Base-by-base conservation (phyloP, 352 stramenopile species). In the Halophytophthora batemanensis region DNA sequence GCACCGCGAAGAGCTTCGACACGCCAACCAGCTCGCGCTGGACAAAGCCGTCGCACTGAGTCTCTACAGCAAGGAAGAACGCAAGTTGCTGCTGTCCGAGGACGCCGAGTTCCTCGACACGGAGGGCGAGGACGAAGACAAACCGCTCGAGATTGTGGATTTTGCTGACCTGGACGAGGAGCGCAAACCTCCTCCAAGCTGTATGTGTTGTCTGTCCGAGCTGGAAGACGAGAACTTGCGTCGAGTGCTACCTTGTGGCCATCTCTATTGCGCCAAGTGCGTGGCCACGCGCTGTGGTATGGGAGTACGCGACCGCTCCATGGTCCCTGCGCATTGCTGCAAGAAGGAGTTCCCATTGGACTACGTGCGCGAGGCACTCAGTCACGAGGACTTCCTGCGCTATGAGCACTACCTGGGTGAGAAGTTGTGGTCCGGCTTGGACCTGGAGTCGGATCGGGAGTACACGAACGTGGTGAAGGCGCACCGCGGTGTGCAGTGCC, bases 251-350 rank as follows among this genome's bases (percentile, higher is more conserved):
- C 52, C 69, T 3, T 92, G 79, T 31, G 66, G 71, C 2, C 77
- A 92, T 28, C 21, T 87, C 15, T 92, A 90, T 49, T 92, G 82
- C 47, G 49, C 41, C 2, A 39, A 59, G 3, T 90, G 82, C 42
- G 66, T 92, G 42, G 33, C 42, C 5, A 74, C 65, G 35, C 73
- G 78, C 15, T 81, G 69, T 56, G 61, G 69, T 18, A 83, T 86
- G 66, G 68, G 64, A 23, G 55, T 88, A 0, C 50, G 52, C 2
- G 73, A 92, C 49, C 74, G 81, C 8, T 64, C 66, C 22, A 63
- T 87, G 50, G 60, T 83, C 19, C 81, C 81, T 29, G 70, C 77
- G 12, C 78, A 85, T 46, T 92, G 78, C 66, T 92, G 78, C 64
- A 76, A 75, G 49, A 73, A 74, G 31, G 81, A 92, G 12, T 83